Evolutionary conservation across 2,329 filamentous ascomycete genomes (phyloP).

Genomic region (Curvularia sp.): DNA sequence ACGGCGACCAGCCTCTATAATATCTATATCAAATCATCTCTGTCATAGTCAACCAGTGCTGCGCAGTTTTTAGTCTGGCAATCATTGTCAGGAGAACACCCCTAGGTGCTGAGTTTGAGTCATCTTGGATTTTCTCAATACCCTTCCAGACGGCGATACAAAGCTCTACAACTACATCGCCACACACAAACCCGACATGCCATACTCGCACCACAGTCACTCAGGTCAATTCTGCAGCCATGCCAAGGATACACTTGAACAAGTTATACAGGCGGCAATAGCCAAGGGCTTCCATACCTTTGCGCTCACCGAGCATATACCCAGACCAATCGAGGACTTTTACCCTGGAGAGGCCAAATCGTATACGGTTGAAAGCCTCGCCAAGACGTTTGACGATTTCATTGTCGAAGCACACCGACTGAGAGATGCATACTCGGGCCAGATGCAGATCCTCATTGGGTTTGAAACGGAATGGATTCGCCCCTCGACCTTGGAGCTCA

Average conservation of each 20-base stretch:
- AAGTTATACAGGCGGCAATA: constrained; percentile 81
- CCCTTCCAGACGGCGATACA: background rate
- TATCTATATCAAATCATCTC: background rate
- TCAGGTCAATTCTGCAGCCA: constrained; percentile 95
- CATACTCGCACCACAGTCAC: constrained; percentile 97
- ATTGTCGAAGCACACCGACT: constrained; percentile 77
- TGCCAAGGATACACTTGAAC: constrained; percentile 83
- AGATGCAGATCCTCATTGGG: constrained; percentile 83
- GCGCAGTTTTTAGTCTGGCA: background rate
- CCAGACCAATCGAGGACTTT: constrained; percentile 77
- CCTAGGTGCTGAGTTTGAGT: background rate
- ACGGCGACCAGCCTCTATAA: background rate
- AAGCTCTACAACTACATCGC: background rate
- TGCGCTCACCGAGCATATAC: constrained; percentile 94
- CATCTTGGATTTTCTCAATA: background rate
- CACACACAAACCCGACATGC: constrained; percentile 67
- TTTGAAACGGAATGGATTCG: constrained; percentile 96
- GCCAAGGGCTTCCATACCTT: constrained; percentile 80
- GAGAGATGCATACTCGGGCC: constrained; percentile 69
- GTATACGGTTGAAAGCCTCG: constrained; percentile 45
- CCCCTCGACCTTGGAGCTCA: constrained; percentile 66
- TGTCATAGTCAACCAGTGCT: background rate
- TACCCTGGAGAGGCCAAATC: constrained; percentile 84
- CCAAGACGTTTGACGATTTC: constrained; percentile 71
- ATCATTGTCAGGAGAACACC: background rate